A percentile compares a stretch with the other conserved stretches of the same genome.
Conservation (phyloP, 257 asterid species). For the Salvia hispanica region DNA sequence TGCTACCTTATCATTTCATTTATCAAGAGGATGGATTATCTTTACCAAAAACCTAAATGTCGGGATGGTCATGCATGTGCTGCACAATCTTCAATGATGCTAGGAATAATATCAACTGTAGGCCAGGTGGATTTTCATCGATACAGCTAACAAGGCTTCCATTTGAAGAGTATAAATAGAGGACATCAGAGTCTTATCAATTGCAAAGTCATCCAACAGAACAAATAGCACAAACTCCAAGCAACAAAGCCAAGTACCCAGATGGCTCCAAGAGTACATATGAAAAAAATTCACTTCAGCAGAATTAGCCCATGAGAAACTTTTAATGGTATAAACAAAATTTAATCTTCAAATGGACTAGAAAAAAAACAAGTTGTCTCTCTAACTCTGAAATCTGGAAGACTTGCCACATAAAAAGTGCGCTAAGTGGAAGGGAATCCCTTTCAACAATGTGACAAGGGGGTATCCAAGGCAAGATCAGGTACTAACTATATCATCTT, state of each 20-base stretch:
- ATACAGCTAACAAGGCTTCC: not conserved
- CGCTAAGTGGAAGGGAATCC: not conserved
- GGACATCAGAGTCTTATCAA: not conserved
- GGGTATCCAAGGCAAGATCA: not conserved
- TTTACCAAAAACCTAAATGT: not conserved
- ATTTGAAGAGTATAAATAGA: not conserved
- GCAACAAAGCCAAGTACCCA: not conserved
- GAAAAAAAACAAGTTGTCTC: constrained; percentile 1
- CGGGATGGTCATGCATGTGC: not conserved
- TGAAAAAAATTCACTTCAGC: not conserved
- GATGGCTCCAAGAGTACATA: not conserved
- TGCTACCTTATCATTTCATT: not conserved
- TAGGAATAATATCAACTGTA: not conserved
- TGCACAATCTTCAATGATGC: not conserved
- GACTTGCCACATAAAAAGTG: not conserved
- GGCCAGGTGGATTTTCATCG: not conserved
- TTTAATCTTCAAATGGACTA: not conserved
- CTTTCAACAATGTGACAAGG: not conserved
- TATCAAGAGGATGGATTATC: not conserved
- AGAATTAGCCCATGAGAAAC: not conserved
- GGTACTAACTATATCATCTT: not conserved
- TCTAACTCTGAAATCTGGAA: constrained; percentile 6
- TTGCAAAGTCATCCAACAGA: not conserved
- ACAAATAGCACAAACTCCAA: not conserved
- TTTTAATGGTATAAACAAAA: not conserved